Conservation (phyloP, 2,329 filamentous ascomycete genomes). For the Juglanconis juglandina region DNA sequence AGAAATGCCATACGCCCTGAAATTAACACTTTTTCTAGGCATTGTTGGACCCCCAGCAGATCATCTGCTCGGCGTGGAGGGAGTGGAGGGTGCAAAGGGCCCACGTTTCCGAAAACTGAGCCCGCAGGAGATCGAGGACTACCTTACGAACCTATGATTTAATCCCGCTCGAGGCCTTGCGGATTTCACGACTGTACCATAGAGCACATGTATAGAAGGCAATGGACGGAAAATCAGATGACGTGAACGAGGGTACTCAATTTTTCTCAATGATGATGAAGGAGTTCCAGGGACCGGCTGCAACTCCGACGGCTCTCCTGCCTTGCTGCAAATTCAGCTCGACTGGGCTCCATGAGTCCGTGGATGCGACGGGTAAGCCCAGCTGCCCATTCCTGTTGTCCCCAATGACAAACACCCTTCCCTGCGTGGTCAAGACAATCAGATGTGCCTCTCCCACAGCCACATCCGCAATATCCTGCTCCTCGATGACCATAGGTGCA, state of each 20-base stretch:
- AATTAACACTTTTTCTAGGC: constrained; percentile 45
- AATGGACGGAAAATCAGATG: constrained; percentile 19
- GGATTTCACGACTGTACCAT: constrained; percentile 34
- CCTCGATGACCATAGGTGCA: constrained; percentile 43
- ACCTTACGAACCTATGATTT: constrained; percentile 90
- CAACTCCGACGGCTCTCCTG: constrained; percentile 37
- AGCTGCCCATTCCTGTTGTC: constrained; percentile 58
- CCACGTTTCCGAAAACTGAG: constrained; percentile 91
- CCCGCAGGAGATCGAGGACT: constrained; percentile 98
- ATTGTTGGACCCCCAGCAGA: constrained; percentile 94
- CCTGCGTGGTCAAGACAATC: constrained; percentile 49
- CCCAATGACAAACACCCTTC: constrained; percentile 53
- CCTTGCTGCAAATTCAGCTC: constrained; percentile 25
- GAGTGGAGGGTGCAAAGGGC: constrained; percentile 78
- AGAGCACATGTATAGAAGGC: constrained; percentile 32
- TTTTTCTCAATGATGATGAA: constrained; percentile 40
- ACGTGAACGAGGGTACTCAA: constrained; percentile 6
- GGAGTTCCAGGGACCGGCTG: constrained; percentile 46
- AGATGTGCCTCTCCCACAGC: constrained; percentile 57
- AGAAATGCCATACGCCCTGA: background rate
- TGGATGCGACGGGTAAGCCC: constrained; percentile 36
- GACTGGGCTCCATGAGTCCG: constrained; percentile 34
- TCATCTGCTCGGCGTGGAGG: constrained; percentile 86
- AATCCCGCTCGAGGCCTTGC: constrained; percentile 21
- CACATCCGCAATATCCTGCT: constrained; percentile 53